A percentile compares a stretch with the other conserved stretches of the same genome.
Conservation (phyloP, 192 early-diverging fungal genomes). For the Rhizophagus clarus region DNA sequence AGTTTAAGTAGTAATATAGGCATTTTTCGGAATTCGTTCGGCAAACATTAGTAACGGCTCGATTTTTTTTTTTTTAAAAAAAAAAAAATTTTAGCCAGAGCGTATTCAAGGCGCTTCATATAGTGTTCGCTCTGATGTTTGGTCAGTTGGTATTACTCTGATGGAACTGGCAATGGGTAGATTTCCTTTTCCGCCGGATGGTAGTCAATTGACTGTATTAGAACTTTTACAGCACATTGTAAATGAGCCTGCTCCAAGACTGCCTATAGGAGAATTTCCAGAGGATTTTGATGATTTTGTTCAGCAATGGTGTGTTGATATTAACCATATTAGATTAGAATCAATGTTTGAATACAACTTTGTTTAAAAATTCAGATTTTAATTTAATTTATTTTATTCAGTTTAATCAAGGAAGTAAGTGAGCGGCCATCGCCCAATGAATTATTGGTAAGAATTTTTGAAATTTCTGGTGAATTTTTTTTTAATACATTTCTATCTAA, state of each 20-base stretch:
- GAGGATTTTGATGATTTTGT: conserved; percentile 78
- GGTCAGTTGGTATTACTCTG: conserved; percentile 80
- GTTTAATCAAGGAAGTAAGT: conserved; percentile 58
- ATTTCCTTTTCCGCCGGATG: conserved; percentile 72
- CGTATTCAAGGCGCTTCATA: conserved; percentile 78
- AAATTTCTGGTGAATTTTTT: background rate
- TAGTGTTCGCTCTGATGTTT: conserved; percentile 80
- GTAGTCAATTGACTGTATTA: conserved; percentile 76
- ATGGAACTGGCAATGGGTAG: conserved; percentile 80
- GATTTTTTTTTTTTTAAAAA: background rate
- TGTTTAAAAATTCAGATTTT: background rate
- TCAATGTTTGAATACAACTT: background rate
- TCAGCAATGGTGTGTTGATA: conserved; percentile 59
- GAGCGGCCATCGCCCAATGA: conserved; percentile 66
- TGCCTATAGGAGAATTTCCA: conserved; percentile 77
- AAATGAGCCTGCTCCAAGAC: conserved; percentile 80
- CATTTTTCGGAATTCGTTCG: background rate
- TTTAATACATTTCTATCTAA: background rate
- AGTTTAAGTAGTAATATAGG: conserved; percentile 32
- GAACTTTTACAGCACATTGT: conserved; percentile 93
- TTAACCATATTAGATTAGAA: too few species aligned
- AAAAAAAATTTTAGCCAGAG: conserved; percentile 57
- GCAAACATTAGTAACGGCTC: background rate
- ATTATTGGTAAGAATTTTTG: conserved; percentile 52
- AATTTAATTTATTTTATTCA: conserved; percentile 22